Evolutionary conservation across 441 rosid species (phyloP).

Genomic region (Sinapis alba): DNA sequence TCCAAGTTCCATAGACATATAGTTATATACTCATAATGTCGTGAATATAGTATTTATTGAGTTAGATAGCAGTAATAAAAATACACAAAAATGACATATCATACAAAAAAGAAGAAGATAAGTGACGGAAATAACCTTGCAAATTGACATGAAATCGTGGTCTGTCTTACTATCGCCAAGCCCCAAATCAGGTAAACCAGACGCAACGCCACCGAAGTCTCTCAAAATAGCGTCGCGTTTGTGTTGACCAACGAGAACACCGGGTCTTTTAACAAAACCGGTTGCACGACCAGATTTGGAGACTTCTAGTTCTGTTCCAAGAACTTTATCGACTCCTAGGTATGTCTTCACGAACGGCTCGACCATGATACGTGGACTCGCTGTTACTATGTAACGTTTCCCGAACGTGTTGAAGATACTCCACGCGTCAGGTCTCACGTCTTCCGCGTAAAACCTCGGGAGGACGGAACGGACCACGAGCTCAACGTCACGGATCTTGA

Average conservation of each 20-base stretch:
- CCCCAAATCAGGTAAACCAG: slow-evolving; percentile 71
- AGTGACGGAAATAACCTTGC: slow-evolving; percentile 63
- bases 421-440: slow-evolving; percentile 86
- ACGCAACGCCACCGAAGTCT: slow-evolving; percentile 52
- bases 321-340: slow-evolving; percentile 76
- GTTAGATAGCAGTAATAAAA: slow-evolving; percentile 1
- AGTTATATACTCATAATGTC: slow-evolving; percentile 21
- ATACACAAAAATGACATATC: not conserved
- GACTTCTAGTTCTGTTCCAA: slow-evolving; percentile 76
- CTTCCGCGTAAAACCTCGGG: slow-evolving; percentile 81
- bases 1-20: slow-evolving; percentile 21
- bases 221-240: slow-evolving; percentile 64
- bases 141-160: slow-evolving; percentile 75
- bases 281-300: slow-evolving; percentile 74
- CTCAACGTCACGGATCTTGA: slow-evolving; percentile 69
- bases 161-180: slow-evolving; percentile 78
- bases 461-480: slow-evolving; percentile 77
- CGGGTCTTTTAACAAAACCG: slow-evolving; percentile 68
- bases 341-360: slow-evolving; percentile 78
- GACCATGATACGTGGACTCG: slow-evolving; percentile 79
- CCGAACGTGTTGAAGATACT: slow-evolving; percentile 78
- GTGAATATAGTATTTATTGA: slow-evolving; percentile 14
- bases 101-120: not conserved
- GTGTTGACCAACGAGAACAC: slow-evolving; percentile 66
- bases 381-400: slow-evolving; percentile 67